A percentile compares a stretch with the other conserved stretches of the same genome.
Evolutionary conservation across 495 filamentous ascomycete species (phyloP).

Genomic region (Friedmanniomyces endolithicus): DNA sequence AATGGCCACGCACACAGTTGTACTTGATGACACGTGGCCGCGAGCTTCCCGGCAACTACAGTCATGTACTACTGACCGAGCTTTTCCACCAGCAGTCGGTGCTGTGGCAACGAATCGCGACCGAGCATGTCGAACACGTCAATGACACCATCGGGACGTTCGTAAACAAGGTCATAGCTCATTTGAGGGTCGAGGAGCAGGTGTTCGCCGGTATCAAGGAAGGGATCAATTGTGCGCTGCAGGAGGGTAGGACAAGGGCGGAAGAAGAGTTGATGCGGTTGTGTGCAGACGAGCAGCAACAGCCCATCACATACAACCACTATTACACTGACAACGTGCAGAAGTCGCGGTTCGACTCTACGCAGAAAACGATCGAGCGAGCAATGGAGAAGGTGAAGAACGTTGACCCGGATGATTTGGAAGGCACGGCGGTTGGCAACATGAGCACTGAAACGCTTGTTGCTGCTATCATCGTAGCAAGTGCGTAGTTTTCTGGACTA

Average conservation of each 20-base stretch:
- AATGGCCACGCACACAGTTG: slow-evolving; percentile 3
- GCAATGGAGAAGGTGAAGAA: not conserved
- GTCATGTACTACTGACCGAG: slow-evolving; percentile 37
- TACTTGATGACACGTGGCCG: slow-evolving; percentile 27
- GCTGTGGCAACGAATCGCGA: slow-evolving; percentile 22
- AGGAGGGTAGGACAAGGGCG: not conserved
- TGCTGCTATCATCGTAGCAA: not conserved
- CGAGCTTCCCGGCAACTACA: slow-evolving; percentile 44
- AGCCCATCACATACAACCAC: slow-evolving; percentile 2
- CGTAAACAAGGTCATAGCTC: slow-evolving; percentile 8
- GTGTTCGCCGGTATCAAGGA: slow-evolving; percentile 2
- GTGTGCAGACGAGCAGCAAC: slow-evolving; percentile 1
- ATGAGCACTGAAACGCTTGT: slow-evolving; percentile 5
- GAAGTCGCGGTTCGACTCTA: slow-evolving; percentile 3
- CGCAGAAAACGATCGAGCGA: not conserved
- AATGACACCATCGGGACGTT: slow-evolving; percentile 12
- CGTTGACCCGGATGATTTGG: not conserved
- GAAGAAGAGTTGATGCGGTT: slow-evolving; percentile 5
- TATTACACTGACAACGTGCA: slow-evolving; percentile 15
- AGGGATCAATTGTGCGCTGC: slow-evolving; percentile 1
- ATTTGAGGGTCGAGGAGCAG: slow-evolving; percentile 18
- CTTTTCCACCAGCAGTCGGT: slow-evolving; percentile 9
- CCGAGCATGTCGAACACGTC: slow-evolving; percentile 16
- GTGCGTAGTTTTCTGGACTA: too few species aligned
- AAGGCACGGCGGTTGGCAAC: not conserved